Evolutionary conservation across 805 yeast genomes (phyloP).

Genomic region (Lachancea sp.): DNA sequence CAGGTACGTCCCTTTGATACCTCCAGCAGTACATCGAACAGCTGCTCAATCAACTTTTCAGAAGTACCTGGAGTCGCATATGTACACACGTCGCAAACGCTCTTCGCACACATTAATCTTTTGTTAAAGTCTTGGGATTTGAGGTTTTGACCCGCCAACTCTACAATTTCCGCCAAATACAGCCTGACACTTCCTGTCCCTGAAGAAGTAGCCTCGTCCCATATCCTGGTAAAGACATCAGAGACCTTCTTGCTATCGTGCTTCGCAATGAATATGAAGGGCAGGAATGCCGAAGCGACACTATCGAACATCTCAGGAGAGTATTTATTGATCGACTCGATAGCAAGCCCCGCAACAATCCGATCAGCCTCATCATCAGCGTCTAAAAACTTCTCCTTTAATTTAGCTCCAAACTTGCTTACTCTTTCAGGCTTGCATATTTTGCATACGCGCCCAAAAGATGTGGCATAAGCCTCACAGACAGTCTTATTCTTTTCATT

Average conservation of each 20-base stretch:
- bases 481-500: slow-evolving; percentile 68
- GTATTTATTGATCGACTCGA: slow-evolving; percentile 60
- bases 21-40: slow-evolving; percentile 50
- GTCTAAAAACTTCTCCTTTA: slow-evolving; percentile 56
- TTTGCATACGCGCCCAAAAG: slow-evolving; percentile 74
- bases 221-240: slow-evolving; percentile 50
- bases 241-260: slow-evolving; percentile 52
- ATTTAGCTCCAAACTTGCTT: slow-evolving; percentile 44
- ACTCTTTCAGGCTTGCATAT: slow-evolving; percentile 48
- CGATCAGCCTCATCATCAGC: slow-evolving; percentile 38
- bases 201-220: slow-evolving; percentile 76
- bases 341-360: slow-evolving; percentile 51
- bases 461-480: slow-evolving; percentile 65
- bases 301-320: slow-evolving; percentile 61
- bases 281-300: slow-evolving; percentile 60
- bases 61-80: slow-evolving; percentile 34
- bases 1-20: slow-evolving; percentile 76
- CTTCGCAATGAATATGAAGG: slow-evolving; percentile 72
- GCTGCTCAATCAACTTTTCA: slow-evolving; percentile 26
- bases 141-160: slow-evolving; percentile 44
- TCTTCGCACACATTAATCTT: slow-evolving; percentile 62
- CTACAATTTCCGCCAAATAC: slow-evolving; percentile 62
- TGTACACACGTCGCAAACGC: slow-evolving; percentile 54
- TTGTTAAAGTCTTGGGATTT: slow-evolving; percentile 53
- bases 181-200: slow-evolving; percentile 62